These are phyloP conservation scores for Silene latifolia DNA, from an alignment of 148 eudicot species.

Conservation along the genomic window DNA sequence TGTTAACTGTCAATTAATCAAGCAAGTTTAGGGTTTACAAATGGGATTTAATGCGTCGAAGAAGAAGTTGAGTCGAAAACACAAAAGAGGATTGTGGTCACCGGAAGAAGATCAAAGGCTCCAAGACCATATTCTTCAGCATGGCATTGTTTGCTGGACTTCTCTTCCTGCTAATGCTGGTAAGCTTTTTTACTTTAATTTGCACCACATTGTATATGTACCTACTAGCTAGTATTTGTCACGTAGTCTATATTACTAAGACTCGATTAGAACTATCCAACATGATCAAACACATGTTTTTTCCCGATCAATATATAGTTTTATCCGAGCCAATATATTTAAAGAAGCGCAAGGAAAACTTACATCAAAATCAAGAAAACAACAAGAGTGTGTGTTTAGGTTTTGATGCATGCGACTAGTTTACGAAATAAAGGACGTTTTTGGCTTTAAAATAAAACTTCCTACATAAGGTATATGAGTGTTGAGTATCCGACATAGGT, in stretches of 20 bases:
- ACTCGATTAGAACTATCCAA: neutral
- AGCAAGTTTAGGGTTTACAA: neutral
- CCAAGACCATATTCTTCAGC: conserved; percentile 43
- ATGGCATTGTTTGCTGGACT: conserved; percentile 87
- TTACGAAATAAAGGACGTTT: no score
- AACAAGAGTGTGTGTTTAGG: no score
- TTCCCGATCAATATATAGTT: no score
- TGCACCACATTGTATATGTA: neutral
- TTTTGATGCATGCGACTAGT: no score
- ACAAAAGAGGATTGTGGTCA: conserved; percentile 86
- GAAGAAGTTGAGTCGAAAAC: conserved; percentile 42
- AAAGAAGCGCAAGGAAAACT: no score
- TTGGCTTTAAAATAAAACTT: no score
- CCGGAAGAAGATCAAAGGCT: conserved; percentile 86
- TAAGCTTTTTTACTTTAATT: conserved; percentile 15
- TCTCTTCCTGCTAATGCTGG: conserved; percentile 74
- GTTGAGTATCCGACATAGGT: no score
- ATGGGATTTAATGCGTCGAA: conserved; percentile 41
- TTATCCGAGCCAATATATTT: no score
- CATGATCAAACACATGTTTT: neutral
- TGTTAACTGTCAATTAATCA: neutral
- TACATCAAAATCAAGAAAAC: no score
- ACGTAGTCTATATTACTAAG: neutral
- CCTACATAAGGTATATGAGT: no score
- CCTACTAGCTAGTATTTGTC: neutral